Percentiles rank a stretch among this genome's conserved stretches.
These are phyloP conservation scores for Metschnikowia arizonensis DNA, from an alignment of 805 yeast species.

Conservation along the genomic window DNA sequence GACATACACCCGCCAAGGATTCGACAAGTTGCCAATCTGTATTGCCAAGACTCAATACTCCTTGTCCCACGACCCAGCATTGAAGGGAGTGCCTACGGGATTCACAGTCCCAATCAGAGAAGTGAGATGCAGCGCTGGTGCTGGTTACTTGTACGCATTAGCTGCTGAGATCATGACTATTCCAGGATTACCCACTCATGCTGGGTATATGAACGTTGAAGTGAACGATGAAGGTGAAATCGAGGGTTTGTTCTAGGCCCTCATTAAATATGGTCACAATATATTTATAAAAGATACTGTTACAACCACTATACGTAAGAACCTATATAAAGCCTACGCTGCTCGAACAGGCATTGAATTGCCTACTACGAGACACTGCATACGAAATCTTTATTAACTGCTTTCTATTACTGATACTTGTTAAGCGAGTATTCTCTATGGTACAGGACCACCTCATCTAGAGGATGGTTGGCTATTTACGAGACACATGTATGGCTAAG, in stretches of 20 bases:
- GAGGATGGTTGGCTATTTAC: conserved; percentile 14
- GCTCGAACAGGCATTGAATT: too few species aligned
- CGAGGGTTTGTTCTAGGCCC: conserved; percentile 73
- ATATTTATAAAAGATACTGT: neutral
- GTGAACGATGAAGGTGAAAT: conserved; percentile 86
- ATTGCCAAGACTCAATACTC: conserved; percentile 98
- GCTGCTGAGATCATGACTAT: conserved; percentile 97
- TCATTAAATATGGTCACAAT: neutral
- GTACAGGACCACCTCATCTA: conserved; percentile 18
- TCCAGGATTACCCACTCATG: conserved; percentile 94
- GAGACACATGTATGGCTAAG: conserved; percentile 7
- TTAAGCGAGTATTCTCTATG: conserved; percentile 9
- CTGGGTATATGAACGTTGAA: conserved; percentile 96
- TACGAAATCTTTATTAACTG: neutral
- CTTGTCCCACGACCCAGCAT: conserved; percentile 84
- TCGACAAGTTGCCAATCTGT: conserved; percentile 87
- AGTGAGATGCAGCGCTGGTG: conserved; percentile 91
- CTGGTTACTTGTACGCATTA: conserved; percentile 92
- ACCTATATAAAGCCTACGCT: too few species aligned
- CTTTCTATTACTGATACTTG: conserved; percentile 1
- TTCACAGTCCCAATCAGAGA: conserved; percentile 93
- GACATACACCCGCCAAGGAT: conserved; percentile 81
- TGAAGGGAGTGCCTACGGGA: conserved; percentile 94
- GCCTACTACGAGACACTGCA: too few species aligned
- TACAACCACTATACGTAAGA: too few species aligned